A percentile compares a stretch with the other conserved stretches of the same genome.
Conservation (phyloP, 2,329 filamentous ascomycete genomes). For the Arthrobotrys iridis region DNA sequence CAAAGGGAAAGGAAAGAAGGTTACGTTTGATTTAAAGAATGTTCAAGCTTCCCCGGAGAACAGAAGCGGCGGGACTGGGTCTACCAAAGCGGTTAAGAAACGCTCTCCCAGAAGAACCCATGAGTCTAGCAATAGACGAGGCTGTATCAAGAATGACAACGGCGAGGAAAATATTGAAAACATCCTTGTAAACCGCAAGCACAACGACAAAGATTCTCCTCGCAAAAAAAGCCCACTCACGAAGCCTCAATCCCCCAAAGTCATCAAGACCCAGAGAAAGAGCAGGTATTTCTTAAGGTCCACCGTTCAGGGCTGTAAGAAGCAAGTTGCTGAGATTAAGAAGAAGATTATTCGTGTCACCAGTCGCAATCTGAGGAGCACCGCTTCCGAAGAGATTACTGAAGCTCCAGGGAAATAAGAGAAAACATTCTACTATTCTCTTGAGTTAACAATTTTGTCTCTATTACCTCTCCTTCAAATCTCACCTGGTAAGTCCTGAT, state of each 20-base stretch:
- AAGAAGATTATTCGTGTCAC: background rate
- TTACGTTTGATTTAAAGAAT: background rate
- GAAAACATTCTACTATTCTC: background rate
- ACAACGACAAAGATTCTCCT: background rate
- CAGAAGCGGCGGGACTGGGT: background rate
- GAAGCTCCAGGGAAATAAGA: background rate
- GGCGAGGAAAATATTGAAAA: background rate
- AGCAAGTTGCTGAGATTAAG: background rate
- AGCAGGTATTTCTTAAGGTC: background rate
- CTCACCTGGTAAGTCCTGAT: too few relatives aligned
- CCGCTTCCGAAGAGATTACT: background rate
- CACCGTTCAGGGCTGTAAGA: background rate
- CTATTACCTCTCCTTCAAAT: too few relatives aligned
- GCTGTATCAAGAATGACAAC: too few relatives aligned
- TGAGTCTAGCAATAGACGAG: background rate
- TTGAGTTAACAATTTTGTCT: too few relatives aligned
- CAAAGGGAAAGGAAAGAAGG: background rate
- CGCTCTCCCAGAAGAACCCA: too few relatives aligned
- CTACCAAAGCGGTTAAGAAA: too few relatives aligned
- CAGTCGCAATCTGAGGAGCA: background rate
- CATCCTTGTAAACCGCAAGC: background rate
- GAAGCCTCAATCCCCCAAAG: background rate
- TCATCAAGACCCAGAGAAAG: too few relatives aligned
- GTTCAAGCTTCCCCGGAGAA: background rate
- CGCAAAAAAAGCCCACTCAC: background rate